Base-by-base conservation (phyloP, 768 basidiomycete species). In the Lentinula aciculospora region DNA sequence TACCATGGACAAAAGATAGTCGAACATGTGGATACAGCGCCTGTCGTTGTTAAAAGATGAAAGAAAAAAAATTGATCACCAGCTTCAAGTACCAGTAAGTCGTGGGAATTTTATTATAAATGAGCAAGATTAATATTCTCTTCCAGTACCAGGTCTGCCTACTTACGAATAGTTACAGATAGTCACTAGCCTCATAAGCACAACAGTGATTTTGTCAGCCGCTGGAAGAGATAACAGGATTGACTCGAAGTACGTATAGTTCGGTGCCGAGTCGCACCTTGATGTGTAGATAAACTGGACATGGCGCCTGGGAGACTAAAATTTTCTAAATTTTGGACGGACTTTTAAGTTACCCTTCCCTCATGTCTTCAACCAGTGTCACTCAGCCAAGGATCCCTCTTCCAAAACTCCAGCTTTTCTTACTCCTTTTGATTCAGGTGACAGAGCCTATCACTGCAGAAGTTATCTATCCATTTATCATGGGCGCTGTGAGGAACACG, bases 31-130 rank as follows among this genome's bases (percentile, higher is more conserved):
- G 78, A 78, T 65, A 67, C 63, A 68, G 76, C 66, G 73, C 78
- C 84, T 79, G 71, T 73, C 72, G 73, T 79, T 83, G 84, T 84
- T 84, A 85, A 84, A 85, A 84, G 81, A 84, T 83, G 74, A 67
- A 42, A 53, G 67, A 57, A 40, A 54, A 40, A 13, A 31, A 9
- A 21, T 44, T 21, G 19, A 5, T n/a, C 17, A 39, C 15, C 37
- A 17, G 5, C 13, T 39, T 34, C n/a, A 39, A 39, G 17, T n/a
- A n/a, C 2, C 13, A 6, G 3, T 1, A 15, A 39, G 37, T 15
- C 47, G 29, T 29, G 47, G 5, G 47, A 48, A 1, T 48, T 27
- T 48, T 12, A 46, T 46, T 23, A 8, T 21, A 10, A 4, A 28
- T n/a, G 44, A 34, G 8, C 32, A 34, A 9, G 32, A 34, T 34